Evolutionary conservation across 140 eudicot genomes (phyloP), one percentile per base, ranked within the genome.

Genomic region (Flaveria floridana): DNA sequence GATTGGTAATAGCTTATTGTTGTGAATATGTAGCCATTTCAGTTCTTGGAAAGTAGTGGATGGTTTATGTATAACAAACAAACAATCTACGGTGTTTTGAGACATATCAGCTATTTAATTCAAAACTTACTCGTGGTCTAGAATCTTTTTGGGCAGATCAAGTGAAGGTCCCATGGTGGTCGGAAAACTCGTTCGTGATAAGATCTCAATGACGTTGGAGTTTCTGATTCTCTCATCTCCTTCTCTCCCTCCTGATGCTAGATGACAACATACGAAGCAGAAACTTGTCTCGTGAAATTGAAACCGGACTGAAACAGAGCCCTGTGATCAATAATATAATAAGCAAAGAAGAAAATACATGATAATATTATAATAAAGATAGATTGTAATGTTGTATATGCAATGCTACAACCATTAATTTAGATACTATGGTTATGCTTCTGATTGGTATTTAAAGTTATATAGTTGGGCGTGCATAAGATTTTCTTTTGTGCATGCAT

Each of bases 261-360:
- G 74, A 78, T 89, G 96, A 57, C 85, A 26, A 79, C 96, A 89
- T 70, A 89, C 75, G 65, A 89, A 87, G 85, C 96, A 89, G 75
- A 89, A 87, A 73, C 89, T 83, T 59, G 93, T 87, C 83, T 89
- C 86, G 30, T 89, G 87, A 25, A 89, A 78, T 20, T 52, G 79
- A 61, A 89, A 85, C 14, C 96, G 80, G 30, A 89, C 96, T 4
- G 96, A 79, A 2, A 87, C 86, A 1, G 96, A 82, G 6, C 96
- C 96, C 96, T 89, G 75, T 55, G 7, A 39, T 44, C 12, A 7
- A 44, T 72, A 30, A 64, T 52, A 64, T 16, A 72, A 25, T n/a
- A 61, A 58, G 37, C 15, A 21, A 0, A 21, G 25, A 28, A 61
- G 18, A 23, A 61, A 61, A 61, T 12, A 14, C 42, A 61, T 3